These are phyloP conservation scores for Cladorrhinum samala DNA, from an alignment of 495 filamentous ascomycete genomes.

Conservation along the genomic window DNA sequence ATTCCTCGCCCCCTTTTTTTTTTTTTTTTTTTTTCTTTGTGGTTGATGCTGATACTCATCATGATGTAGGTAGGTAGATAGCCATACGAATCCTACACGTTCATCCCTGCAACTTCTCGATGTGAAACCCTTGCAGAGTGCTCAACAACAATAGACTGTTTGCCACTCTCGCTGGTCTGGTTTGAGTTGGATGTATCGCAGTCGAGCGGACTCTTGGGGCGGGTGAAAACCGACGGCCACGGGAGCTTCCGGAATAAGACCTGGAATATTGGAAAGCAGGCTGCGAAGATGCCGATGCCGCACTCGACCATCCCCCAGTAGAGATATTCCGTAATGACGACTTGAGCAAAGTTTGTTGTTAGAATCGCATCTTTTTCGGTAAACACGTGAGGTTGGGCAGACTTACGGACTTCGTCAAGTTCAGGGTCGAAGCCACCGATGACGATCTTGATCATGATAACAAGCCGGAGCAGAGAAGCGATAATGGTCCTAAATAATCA, in stretches of 20 bases:
- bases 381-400: background rate
- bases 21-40: too few relatives aligned
- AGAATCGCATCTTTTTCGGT: background rate
- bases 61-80: too few relatives aligned
- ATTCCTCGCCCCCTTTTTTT: too few relatives aligned
- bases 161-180: background rate
- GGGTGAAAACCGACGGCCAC: background rate
- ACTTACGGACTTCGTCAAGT: slow-evolving; percentile 19
- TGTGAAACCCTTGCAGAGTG: background rate
- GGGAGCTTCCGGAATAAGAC: slow-evolving; percentile 6
- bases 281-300: slow-evolving; percentile 15
- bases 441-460: slow-evolving; percentile 4
- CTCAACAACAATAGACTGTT: background rate
- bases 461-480: slow-evolving; percentile 17
- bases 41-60: too few relatives aligned
- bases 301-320: slow-evolving; percentile 25
- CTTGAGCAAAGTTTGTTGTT: slow-evolving; percentile 4
- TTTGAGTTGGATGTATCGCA: background rate
- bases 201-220: background rate
- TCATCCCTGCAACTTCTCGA: background rate
- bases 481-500: slow-evolving; percentile 11
- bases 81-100: too few relatives aligned
- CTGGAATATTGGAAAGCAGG: slow-evolving; percentile 18
- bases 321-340: slow-evolving; percentile 15
- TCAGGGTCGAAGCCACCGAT: slow-evolving; percentile 12